These are phyloP conservation scores for Penicillium waksmanii DNA, from an alignment of 495 filamentous ascomycete genomes.

Conservation along the genomic window DNA sequence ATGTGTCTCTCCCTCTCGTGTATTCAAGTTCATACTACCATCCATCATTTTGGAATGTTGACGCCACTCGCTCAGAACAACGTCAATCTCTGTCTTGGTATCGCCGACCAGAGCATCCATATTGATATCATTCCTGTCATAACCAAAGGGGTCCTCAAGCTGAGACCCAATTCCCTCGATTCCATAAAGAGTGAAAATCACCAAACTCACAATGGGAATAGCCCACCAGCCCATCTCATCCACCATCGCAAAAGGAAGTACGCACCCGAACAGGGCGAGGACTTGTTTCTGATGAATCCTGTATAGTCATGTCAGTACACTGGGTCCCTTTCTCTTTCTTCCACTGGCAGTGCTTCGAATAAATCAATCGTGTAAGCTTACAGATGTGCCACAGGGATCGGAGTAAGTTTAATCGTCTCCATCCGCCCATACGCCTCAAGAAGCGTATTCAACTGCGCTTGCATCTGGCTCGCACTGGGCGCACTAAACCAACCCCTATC, in stretches of 20 bases:
- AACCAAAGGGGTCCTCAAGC: slow-evolving; percentile 77
- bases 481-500: slow-evolving; percentile 62
- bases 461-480: slow-evolving; percentile 65
- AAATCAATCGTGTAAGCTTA: slow-evolving; percentile 31
- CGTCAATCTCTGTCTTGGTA: slow-evolving; percentile 63
- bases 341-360: not conserved
- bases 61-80: slow-evolving; percentile 67
- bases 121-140: slow-evolving; percentile 77
- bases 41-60: slow-evolving; percentile 32
- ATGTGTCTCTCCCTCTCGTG: slow-evolving; percentile 9
- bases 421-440: slow-evolving; percentile 69
- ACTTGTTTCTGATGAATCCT: slow-evolving; percentile 79
- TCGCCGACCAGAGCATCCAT: slow-evolving; percentile 77
- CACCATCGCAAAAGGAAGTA: slow-evolving; percentile 77
- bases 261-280: slow-evolving; percentile 68
- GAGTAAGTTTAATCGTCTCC: slow-evolving; percentile 75
- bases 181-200: slow-evolving; percentile 75
- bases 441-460: slow-evolving; percentile 62
- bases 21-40: slow-evolving; percentile 7
- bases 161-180: slow-evolving; percentile 76
- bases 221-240: slow-evolving; percentile 76
- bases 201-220: slow-evolving; percentile 65
- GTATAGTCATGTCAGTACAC: not conserved
- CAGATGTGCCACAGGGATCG: slow-evolving; percentile 76
- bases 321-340: not conserved